Evolutionary conservation across 1,284 basidiomycete genomes (phyloP).

Genomic region (Puccinia polysora): DNA sequence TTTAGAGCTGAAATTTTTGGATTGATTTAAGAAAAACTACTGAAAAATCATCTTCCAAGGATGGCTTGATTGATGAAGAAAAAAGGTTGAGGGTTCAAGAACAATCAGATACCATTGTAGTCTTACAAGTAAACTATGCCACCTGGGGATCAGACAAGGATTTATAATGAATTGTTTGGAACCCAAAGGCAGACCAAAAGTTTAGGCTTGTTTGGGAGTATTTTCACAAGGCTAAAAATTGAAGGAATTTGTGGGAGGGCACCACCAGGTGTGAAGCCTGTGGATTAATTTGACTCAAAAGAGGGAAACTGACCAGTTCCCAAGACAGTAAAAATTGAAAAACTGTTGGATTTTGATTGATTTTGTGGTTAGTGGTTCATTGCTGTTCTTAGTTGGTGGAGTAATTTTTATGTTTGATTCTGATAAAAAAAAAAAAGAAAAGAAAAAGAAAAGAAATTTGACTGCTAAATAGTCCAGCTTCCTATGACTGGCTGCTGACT

Average conservation of each 20-base stretch:
- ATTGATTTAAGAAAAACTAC: slow-evolving; percentile 62
- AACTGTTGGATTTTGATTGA: slow-evolving; percentile 60
- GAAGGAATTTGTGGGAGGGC: slow-evolving; percentile 58
- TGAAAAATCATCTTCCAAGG: slow-evolving; percentile 65
- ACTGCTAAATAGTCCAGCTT: slow-evolving; percentile 61
- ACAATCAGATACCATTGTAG: no score
- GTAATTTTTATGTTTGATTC: slow-evolving; percentile 66
- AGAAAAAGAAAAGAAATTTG: no score
- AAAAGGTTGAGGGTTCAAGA: slow-evolving; percentile 63
- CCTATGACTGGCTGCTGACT: slow-evolving; percentile 58
- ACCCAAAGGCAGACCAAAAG: slow-evolving; percentile 62
- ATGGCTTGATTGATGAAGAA: slow-evolving; percentile 65
- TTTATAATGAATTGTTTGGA: no score
- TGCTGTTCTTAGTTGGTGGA: slow-evolving; percentile 60
- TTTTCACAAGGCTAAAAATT: slow-evolving; percentile 59
- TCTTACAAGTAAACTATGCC: slow-evolving; percentile 65
- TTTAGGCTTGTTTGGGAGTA: slow-evolving; percentile 60
- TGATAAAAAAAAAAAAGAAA: slow-evolving; percentile 63
- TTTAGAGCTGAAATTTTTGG: slow-evolving; percentile 66
- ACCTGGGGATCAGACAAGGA: slow-evolving; percentile 61
- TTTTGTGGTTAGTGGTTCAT: slow-evolving; percentile 60
- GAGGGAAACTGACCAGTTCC: slow-evolving; percentile 50
- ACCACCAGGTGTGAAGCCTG: slow-evolving; percentile 52
- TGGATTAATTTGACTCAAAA: slow-evolving; percentile 51
- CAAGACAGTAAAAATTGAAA: slow-evolving; percentile 58